Evolutionary conservation across 352 stramenopile species (phyloP), one percentile per base, ranked within the genome.

Genomic region (Phytophthora quininea): DNA sequence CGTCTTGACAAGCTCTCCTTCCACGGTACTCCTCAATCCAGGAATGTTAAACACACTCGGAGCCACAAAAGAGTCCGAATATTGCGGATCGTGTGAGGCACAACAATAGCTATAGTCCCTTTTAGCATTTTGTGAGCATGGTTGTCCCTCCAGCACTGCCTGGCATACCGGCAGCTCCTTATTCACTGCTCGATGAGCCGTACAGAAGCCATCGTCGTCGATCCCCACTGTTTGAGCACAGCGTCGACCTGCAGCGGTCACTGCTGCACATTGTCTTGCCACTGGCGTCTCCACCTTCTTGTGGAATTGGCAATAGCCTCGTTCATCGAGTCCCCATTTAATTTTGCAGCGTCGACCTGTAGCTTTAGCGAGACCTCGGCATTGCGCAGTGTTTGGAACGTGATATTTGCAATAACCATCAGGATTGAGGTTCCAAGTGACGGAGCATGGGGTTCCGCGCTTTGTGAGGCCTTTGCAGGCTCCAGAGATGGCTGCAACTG

Each of bases 331-430:
- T 8, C 50, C 48, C 67, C 72, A 76, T n/a, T 63, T 68, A 35
- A 76, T 67, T 52, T 69, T 65, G 29, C 71, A 79, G 10, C 59
- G 71, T 10, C 63, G 58, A 11, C 71, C 71, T 2, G 67, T 73
- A n/a, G 71, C 69, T 7, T 50, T 42, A 24, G 71, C 67, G 42
- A 79, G 58, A 24, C 71, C 71, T 43, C 59, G 58, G 33, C 71
- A 79, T 31, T 65, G 43, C 7, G 29, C 27, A n/a, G 67, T 58
- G 24, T 66, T 48, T 29, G 65, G 62, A 4, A 33, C 54, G 62
- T 79, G 71, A 58, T 69, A 79, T 38, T 76, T 75, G 63, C 71
- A 79, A 47, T 65, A 79, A 0, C 71, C 71, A 27, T 70, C 27
- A 15, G 29, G 31, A 38, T 75, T 47, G 3, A 79, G 55, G 27